Base-by-base conservation (phyloP, 345 rosid species). In the Laguncularia racemosa region DNA sequence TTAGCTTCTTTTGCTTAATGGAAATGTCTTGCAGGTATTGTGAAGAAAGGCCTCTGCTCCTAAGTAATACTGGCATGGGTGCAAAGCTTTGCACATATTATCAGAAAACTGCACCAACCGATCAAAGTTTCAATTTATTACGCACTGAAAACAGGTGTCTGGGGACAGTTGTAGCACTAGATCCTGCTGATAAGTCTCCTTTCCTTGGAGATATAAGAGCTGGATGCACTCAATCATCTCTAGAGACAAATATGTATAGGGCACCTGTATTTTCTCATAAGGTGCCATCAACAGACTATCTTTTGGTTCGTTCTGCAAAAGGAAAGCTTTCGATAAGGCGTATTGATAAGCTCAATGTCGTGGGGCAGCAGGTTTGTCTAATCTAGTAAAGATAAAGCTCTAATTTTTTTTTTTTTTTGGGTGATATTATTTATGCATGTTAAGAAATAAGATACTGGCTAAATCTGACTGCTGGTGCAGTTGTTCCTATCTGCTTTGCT, bases 11-110 rank as follows among this genome's bases (percentile, higher is more conserved):
- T 58, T 2, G 47, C 20, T 47, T 12, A 13, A 8, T 21, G 16
- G 54, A 16, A 53, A 45, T 28, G 52, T 23, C 48, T 23, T 71
- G 73, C 71, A 89, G 97, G 81, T 93, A 85, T 65, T 93, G 97
- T 43, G 99, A 93, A 83, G 97, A 89, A 79, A 87, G 99, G 53
- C 97, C 97, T 61, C 67, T 89, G 67, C 71, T 87, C 70, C 78
- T 93, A 72, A 83, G 85, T 77, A 93, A 84, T 75, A 77, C 60
- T 55, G 99, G 99, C 52, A 93, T 93, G 99, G 99, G 99, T 66
- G 97, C 99, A 17, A 89, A 84, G 66, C 59, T 93, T 60, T 77
- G 91, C 71, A 86, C 97, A 45, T 93, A 93, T 75, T 85, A 87
- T 79, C 99, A 84, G 76, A 93, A 89, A 67, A 74, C 87, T 64